Evolutionary conservation across 1,284 basidiomycete genomes (phyloP).

Genomic region (Chalciporus piperatoides): DNA sequence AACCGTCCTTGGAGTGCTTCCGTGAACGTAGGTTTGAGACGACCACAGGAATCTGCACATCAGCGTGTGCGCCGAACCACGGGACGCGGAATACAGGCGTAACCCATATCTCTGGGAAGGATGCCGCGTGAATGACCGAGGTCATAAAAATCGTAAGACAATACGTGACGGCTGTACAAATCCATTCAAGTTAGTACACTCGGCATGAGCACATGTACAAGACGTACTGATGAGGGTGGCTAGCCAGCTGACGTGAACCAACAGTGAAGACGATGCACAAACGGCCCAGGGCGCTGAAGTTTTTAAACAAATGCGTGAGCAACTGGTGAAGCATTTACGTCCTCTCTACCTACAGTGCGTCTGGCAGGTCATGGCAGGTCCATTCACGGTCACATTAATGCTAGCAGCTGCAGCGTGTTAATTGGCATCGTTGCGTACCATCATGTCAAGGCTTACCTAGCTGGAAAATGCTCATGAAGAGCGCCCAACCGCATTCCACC

Average conservation of each 20-base stretch:
- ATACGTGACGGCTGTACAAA: conserved; percentile 47
- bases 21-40: conserved; percentile 5
- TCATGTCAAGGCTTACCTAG: conserved; percentile 37
- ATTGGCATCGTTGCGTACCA: conserved; percentile 1
- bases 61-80: conserved; percentile 47
- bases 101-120: conserved; percentile 48
- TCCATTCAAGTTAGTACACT: conserved; percentile 13
- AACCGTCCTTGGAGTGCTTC: conserved; percentile 10
- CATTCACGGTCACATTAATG: conserved; percentile 43
- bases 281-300: conserved; percentile 39
- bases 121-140: conserved; percentile 40
- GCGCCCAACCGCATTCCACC: conserved; percentile 55
- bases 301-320: conserved; percentile 6
- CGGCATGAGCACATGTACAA: background rate
- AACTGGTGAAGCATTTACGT: background rate
- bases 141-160: conserved; percentile 49
- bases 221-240: conserved; percentile 49
- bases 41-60: conserved; percentile 5
- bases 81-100: conserved; percentile 46
- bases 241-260: conserved; percentile 55
- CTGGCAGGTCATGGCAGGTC: conserved; percentile 38
- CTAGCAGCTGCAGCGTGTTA: conserved; percentile 38
- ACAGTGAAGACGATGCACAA: conserved; percentile 51
- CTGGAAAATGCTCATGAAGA: conserved; percentile 44
- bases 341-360: conserved; percentile 32